phyloP scores from a whole-genome alignment of 1,284 basidiomycete species.

The Ganoderma sinense region DNA sequence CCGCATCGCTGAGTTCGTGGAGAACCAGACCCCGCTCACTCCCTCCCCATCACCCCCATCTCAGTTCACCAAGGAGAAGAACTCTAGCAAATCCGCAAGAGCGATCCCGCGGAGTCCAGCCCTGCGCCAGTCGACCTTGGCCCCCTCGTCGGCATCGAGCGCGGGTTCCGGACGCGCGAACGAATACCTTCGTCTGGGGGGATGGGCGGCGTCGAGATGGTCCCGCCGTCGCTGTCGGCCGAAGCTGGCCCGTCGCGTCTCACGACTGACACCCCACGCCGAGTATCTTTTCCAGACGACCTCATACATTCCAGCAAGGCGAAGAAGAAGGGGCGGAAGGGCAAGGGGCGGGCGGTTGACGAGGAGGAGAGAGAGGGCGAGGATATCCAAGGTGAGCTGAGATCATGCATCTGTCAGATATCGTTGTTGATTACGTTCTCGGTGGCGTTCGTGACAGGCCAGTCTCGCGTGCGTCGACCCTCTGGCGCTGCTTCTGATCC shows the following conservation, averaged over 20 bases:
- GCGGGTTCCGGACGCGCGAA: conserved; percentile 73
- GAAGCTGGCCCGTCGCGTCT: conserved; percentile 32
- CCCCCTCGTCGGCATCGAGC: conserved; percentile 68
- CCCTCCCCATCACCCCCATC: conserved; percentile 38
- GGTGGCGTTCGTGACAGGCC: neutral
- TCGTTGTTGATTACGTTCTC: neutral
- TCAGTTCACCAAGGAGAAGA: conserved; percentile 25
- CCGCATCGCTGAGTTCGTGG: conserved; percentile 72
- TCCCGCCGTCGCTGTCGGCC: conserved; percentile 27
- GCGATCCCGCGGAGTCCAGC: conserved; percentile 5
- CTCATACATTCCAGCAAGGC: conserved; percentile 14
- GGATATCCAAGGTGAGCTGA: neutral
- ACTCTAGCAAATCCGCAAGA: conserved; percentile 4
- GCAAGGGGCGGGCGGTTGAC: conserved; percentile 40
- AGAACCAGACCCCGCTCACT: conserved; percentile 47
- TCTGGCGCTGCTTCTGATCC: conserved; percentile 2
- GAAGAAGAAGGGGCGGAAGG: conserved; percentile 38
- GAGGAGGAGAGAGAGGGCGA: conserved; percentile 12
- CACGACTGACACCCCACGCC: conserved; percentile 5
- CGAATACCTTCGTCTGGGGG: conserved; percentile 61
- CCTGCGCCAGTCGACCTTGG: conserved; percentile 60
- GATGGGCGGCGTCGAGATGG: conserved; percentile 69
- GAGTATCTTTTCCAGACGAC: conserved; percentile 29
- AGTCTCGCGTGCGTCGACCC: conserved; percentile 10
- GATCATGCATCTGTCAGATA: neutral